These are phyloP conservation scores for Nitzschia palea DNA, from an alignment of 108 stramenopile genomes.

Conservation along the genomic window DNA sequence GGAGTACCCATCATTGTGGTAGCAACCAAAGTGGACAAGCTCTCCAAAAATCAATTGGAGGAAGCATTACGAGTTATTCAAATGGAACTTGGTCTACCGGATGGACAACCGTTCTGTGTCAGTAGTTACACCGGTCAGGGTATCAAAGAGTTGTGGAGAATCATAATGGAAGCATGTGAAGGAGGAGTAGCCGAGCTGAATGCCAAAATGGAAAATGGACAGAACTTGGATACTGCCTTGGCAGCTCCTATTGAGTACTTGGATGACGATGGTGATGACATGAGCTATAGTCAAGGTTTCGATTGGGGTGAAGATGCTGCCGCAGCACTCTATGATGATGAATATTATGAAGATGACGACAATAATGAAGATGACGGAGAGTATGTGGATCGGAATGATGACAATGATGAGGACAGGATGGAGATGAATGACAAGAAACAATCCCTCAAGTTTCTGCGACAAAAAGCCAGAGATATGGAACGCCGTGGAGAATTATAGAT, in stretches of 20 bases:
- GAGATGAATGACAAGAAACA: slow-evolving; percentile 33
- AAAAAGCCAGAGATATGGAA: slow-evolving; percentile 65
- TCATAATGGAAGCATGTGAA: slow-evolving; percentile 84
- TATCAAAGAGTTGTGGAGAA: slow-evolving; percentile 72
- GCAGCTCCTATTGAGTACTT: slow-evolving; percentile 20
- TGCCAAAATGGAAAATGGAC: slow-evolving; percentile 42
- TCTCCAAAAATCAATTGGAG: slow-evolving; percentile 48
- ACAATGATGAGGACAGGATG: slow-evolving; percentile 10
- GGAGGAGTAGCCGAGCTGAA: slow-evolving; percentile 60
- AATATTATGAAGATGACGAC: slow-evolving; percentile 40
- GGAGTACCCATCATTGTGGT: slow-evolving; percentile 84
- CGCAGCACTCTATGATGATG: slow-evolving; percentile 37
- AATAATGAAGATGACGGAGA: slow-evolving; percentile 5
- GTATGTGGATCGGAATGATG: slow-evolving; percentile 1
- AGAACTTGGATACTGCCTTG: slow-evolving; percentile 6
- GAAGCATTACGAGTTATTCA: slow-evolving; percentile 50
- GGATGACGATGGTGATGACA: slow-evolving; percentile 54
- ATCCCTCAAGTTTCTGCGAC: slow-evolving; percentile 52
- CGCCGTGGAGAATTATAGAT: slow-evolving; percentile 44
- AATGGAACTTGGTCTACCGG: slow-evolving; percentile 69
- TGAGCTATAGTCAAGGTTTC: slow-evolving; percentile 75
- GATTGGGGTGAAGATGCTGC: slow-evolving; percentile 70
- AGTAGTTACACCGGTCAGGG: slow-evolving; percentile 78
- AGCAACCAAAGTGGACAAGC: slow-evolving; percentile 91
- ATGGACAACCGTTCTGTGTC: slow-evolving; percentile 75